Base-by-base conservation (phyloP, 495 filamentous ascomycete species). In the Pseudomonodictys pantanalensis region DNA sequence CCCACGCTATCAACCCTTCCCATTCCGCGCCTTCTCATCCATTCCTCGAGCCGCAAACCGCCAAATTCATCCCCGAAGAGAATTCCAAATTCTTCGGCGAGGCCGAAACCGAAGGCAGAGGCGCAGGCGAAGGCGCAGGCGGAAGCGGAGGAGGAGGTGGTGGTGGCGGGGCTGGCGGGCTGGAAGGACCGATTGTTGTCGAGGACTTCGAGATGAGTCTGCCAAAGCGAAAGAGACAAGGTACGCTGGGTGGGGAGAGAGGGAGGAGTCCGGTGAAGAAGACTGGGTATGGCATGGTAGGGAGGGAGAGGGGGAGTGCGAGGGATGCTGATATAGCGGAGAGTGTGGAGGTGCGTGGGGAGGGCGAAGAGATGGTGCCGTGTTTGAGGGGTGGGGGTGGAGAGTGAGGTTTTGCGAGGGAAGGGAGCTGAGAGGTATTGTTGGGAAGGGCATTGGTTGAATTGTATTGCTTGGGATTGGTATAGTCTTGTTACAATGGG, bases 171-270 rank as follows among this genome's bases (percentile, higher is more conserved):
- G n/a, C n/a, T n/a, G n/a, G n/a, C n/a, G n/a, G n/a, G n/a, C n/a
- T n/a, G n/a, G n/a, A n/a, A n/a, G n/a, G n/a, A n/a, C n/a, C n/a
- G n/a, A n/a, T n/a, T n/a, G n/a, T n/a, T n/a, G n/a, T n/a, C n/a
- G 47, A 35, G n/a, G 39, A 43, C 4, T 23, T 48, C 8, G 53
- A 38, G 15, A 35, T 28, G 20, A 10, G 25, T n/a, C 38, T 38
- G 5, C 18, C 22, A 10, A 58, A 59, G 48, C 30, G 61, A 30
- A 59, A 59, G 61, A 47, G 61, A 18, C 1, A 45, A 30, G 61
- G 55, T 2, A 44, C 39, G 43, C 33, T 52, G 8, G 60, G 50
- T 18, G 54, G n/a, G 1, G 54, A 45, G 12, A 22, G 47, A 24
- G 42, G 26, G 22, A 52, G 43, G 39, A 57, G 52, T 26, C 53